Base-by-base conservation (phyloP, 257 asterid genomes). In the Penstemon barbatus region DNA sequence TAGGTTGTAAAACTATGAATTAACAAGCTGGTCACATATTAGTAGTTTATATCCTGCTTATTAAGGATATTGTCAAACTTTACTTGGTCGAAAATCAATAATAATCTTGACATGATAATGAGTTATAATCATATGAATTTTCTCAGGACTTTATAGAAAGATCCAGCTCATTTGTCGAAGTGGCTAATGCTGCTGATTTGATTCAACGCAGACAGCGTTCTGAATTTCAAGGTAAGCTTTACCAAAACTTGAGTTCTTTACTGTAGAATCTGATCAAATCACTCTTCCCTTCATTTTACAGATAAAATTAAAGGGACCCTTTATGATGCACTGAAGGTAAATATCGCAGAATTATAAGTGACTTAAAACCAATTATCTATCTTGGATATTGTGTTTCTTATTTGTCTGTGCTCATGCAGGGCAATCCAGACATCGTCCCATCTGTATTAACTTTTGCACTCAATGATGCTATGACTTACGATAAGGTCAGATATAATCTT, bases 131-230 rank as follows among this genome's bases (percentile, higher is more conserved):
- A 78, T 77, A 77, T 75, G 64, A 77, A 45, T 75, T 38, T 69
- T 74, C 70, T 41, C 85, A 90, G 99, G 97, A 89, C 76, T 63
- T 91, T 76, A 71, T 89, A 65, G 86, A 83, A 76, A 82, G 97
- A 85, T 91, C 96, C 66, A 75, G 81, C 76, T 81, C 87, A 57
- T 75, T 85, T 45, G 66, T 71, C 41, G 85, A 89, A 82, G 88
- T 79, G 74, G 97, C 99, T 51, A 66, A 83, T 74, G 99, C 96
- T 51, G 99, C 97, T 51, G 99, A 94, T 75, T 79, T 94, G 81
- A 94, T 80, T 69, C 90, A 94, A 77, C 96, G 91, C 57, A 75
- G 82, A 72, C 97, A 94, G 66, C 97, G 97, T 55, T 84, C 96
- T 0, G 93, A 94, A 7, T 94, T 94, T 81, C 97, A 84, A 56